These are phyloP conservation scores for Ophiostoma angusticollis DNA, from an alignment of 2,329 filamentous ascomycete genomes.

Conservation along the genomic window DNA sequence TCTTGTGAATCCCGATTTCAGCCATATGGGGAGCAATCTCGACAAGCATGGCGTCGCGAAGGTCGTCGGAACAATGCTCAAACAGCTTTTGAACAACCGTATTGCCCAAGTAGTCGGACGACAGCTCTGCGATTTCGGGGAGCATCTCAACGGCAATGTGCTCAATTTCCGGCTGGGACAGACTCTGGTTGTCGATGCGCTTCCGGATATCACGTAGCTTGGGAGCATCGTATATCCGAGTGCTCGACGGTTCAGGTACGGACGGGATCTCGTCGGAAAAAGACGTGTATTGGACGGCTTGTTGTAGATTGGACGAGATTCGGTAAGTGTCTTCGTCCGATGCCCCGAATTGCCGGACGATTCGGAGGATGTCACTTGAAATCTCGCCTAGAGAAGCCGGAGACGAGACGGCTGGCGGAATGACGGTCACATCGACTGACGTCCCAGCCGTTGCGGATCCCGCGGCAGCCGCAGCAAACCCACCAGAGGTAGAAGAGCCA, in stretches of 20 bases:
- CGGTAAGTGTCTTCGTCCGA: slow-evolving; percentile 61
- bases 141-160: slow-evolving; percentile 88
- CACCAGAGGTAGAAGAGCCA: slow-evolving; percentile 11
- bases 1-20: slow-evolving; percentile 97
- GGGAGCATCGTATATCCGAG: slow-evolving; percentile 81
- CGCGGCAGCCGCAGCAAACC: slow-evolving; percentile 10
- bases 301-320: slow-evolving; percentile 62
- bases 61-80: slow-evolving; percentile 81
- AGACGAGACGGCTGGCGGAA: slow-evolving; percentile 38
- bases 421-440: slow-evolving; percentile 13
- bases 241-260: slow-evolving; percentile 77
- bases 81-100: slow-evolving; percentile 99
- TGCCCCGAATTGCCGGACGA: slow-evolving; percentile 81
- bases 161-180: slow-evolving; percentile 79
- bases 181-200: slow-evolving; percentile 88
- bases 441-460: background rate
- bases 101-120: slow-evolving; percentile 94
- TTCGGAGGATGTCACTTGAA: slow-evolving; percentile 68
- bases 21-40: slow-evolving; percentile 86
- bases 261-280: slow-evolving; percentile 80
- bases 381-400: slow-evolving; percentile 67
- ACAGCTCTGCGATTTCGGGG: slow-evolving; percentile 85
- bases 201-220: slow-evolving; percentile 93
- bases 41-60: slow-evolving; percentile 81
- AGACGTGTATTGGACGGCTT: slow-evolving; percentile 58